Evolutionary conservation across 2,329 filamentous ascomycete species (phyloP), one percentile per base, ranked within the genome.

Genomic region (Paracorniculantispora psalliotae): DNA sequence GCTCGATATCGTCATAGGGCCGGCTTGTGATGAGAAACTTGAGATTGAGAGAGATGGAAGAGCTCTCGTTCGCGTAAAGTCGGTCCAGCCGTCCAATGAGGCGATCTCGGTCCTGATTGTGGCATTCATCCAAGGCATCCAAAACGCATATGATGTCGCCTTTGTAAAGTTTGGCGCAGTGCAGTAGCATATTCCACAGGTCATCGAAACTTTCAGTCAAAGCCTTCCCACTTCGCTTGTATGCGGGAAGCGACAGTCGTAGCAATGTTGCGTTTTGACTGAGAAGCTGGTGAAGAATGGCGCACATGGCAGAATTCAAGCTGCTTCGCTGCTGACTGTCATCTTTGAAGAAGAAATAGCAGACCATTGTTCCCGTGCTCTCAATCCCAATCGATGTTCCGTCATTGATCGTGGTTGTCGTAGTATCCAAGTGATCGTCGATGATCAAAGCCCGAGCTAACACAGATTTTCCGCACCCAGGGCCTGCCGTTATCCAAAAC

Each of bases 391-490:
- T 28, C 25, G 39, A 19, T n/a, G n/a, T n/a, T n/a, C n/a, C n/a
- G n/a, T n/a, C n/a, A n/a, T n/a, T n/a, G n/a, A n/a, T n/a, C n/a
- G n/a, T n/a, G n/a, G 44, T 57, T 6, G 43, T 56, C 8, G 43
- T 56, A 33, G 9, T 59, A 19, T 55, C 47, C 8, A 74, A 60
- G 30, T 68, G 44, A 21, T 44, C 63, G 2, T 67, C 28, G 49
- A 75, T 69, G 10, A 75, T 64, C 0, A 76, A 64, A 2, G 67
- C 69, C 63, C 64, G 68, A 0, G 71, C 61, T 0, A 76, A 65
- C 0, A 76, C 73, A 25, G 73, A 76, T 61, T 76, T 76, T 6
- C 74, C 73, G 59, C 71, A 75, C 28, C 73, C 73, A 19, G 72
- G 72, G 57, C 74, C 72, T 1, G 73, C 73, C 15, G 72, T 39